phyloP scores from a whole-genome alignment of 139 green algal genomes.

The Microglena sp. region DNA sequence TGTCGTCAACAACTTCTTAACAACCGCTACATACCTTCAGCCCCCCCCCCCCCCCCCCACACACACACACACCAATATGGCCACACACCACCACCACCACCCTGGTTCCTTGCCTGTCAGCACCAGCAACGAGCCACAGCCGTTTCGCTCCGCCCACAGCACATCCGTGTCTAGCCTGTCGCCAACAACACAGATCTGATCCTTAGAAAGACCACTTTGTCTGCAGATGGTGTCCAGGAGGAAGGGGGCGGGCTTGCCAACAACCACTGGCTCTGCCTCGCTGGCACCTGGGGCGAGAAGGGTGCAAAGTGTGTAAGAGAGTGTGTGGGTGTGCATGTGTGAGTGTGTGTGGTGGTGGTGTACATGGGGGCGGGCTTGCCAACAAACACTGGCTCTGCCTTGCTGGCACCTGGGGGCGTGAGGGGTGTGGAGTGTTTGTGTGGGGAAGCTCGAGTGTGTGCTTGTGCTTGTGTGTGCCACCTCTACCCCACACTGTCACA shows the following conservation, averaged over 20 bases:
- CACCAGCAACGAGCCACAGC: slow-evolving; percentile 24
- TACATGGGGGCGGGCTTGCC: not conserved
- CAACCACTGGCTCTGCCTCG: slow-evolving; percentile 3
- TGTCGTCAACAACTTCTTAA: no score
- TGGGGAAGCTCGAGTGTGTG: no score
- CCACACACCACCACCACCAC: no score
- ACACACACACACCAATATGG: no score
- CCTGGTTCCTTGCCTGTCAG: slow-evolving; percentile 4
- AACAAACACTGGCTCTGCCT: not conserved
- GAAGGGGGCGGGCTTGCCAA: slow-evolving; percentile 2
- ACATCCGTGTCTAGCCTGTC: slow-evolving; percentile 32
- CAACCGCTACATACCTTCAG: no score
- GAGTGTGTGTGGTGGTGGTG: no score
- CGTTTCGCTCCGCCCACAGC: slow-evolving; percentile 18
- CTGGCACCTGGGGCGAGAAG: slow-evolving; percentile 5
- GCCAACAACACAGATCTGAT: slow-evolving; percentile 7
- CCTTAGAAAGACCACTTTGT: not conserved
- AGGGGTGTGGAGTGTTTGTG: no score
- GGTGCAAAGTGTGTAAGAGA: no score
- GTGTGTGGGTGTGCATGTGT: no score
- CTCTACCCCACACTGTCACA: no score
- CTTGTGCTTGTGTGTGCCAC: no score
- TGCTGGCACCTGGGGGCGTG: not conserved
- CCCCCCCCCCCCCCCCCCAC: no score
- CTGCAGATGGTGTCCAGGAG: slow-evolving; percentile 6